Base-by-base conservation (phyloP, 306 rosid genomes). In the Inga oerstediana region DNA sequence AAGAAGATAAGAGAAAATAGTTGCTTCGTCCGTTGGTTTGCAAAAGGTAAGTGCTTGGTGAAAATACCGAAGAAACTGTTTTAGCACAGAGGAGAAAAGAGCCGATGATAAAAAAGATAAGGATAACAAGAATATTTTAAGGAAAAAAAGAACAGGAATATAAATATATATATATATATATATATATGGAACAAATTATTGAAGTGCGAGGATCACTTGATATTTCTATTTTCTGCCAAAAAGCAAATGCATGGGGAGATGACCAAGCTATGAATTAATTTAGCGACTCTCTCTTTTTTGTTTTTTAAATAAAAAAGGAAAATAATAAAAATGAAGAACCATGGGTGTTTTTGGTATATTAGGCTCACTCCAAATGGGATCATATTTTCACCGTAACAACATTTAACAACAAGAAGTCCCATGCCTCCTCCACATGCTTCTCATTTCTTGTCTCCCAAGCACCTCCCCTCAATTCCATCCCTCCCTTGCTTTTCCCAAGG, bases 371-470 rank as follows among this genome's bases (percentile, higher is more conserved):
- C 4, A 4, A 6, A 16, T 49, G 54, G 19, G 4, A 49, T 49
- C 17, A 3, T 14, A 49, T 49, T 13, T 49, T 49, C 54, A 49
- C 19, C 54, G n/a, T 5, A 17, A 52, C 59, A 20, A 5, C 22
- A 51, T 17, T 10, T 10, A 44, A 16, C 58, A 15, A 4, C 58
- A 0, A 5, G 2, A 54, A 76, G 52, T 79, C 76, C 83, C 82
- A 85, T 87, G 88, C 91, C 91, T 35, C 46, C 27, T 67, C 87
- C 91, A 91, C 92, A 84, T 92, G 90, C 79, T 81, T 72, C 27
- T 82, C 85, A 62, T 32, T 80, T 69, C 87, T 80, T 80, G 85
- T 62, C 4, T 80, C 85, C 64, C 59, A 5, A 48, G 3, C 58
- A 1, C 7, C 19, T 51, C 6, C n/a, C n/a, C 2, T n/a, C n/a